phyloP scores from a whole-genome alignment of 1,139 yeast genomes.

The Wickerhamiella infanticola region DNA sequence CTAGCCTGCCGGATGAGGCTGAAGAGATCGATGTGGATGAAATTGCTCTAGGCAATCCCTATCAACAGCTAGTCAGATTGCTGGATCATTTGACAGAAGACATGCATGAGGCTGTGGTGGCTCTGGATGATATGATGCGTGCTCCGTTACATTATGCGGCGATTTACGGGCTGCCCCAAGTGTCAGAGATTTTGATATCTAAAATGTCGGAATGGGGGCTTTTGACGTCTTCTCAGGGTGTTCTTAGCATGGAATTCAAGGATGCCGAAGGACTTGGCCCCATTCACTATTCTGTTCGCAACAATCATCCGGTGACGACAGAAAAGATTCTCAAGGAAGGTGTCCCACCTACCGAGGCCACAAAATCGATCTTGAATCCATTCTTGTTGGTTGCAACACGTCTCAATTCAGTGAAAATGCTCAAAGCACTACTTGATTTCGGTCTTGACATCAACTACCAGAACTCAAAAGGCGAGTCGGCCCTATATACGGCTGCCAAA shows the following conservation, averaged over 20 bases:
- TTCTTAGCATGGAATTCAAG: conserved; percentile 45
- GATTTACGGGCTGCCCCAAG: conserved; percentile 64
- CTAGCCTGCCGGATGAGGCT: neutral
- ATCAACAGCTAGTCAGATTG: conserved; percentile 18
- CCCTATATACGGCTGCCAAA: conserved; percentile 66
- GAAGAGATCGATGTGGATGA: neutral
- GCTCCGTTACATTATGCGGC: conserved; percentile 87
- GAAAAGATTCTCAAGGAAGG: conserved; percentile 36
- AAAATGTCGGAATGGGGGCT: conserved; percentile 36
- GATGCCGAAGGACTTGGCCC: conserved; percentile 79
- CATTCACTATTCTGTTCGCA: conserved; percentile 65
- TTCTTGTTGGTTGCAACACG: conserved; percentile 49
- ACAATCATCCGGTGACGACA: conserved; percentile 69
- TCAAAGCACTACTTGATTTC: conserved; percentile 41
- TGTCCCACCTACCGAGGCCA: conserved; percentile 22
- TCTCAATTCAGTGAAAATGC: conserved; percentile 42
- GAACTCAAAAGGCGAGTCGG: conserved; percentile 51
- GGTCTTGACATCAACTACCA: conserved; percentile 51
- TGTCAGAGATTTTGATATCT: conserved; percentile 41
- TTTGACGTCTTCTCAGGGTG: conserved; percentile 23
- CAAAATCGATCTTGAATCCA: conserved; percentile 35
- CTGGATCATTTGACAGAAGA: conserved; percentile 37
- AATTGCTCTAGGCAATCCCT: neutral
- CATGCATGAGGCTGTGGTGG: conserved; percentile 39
- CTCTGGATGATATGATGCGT: conserved; percentile 59